These are phyloP conservation scores for Saturnispora dispora DNA, from an alignment of 805 yeast genomes.

Conservation along the genomic window DNA sequence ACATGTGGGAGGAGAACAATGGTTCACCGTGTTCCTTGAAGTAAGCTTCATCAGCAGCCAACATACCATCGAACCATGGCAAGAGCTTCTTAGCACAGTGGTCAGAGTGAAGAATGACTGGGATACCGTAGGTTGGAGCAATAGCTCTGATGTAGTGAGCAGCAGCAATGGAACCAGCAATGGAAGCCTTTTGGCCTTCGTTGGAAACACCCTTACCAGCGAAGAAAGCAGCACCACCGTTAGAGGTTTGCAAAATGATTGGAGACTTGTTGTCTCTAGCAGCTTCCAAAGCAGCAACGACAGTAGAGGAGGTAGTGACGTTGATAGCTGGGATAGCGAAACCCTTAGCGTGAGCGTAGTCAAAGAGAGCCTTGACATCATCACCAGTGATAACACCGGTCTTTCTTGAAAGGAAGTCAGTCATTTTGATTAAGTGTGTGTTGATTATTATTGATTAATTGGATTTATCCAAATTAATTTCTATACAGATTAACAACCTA, in stretches of 20 bases:
- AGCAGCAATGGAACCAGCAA: conserved; percentile 92
- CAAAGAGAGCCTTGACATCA: conserved; percentile 79
- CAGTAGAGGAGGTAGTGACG: conserved; percentile 96
- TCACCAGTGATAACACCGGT: conserved; percentile 99
- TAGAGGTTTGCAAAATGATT: conserved; percentile 92
- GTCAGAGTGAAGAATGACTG: conserved; percentile 95
- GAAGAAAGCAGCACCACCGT: conserved; percentile 99
- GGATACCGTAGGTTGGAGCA: conserved; percentile 95
- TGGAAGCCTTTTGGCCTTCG: conserved; percentile 88
- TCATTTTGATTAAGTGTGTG: conserved; percentile 7
- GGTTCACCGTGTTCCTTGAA: conserved; percentile 85
- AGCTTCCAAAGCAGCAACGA: conserved; percentile 92
- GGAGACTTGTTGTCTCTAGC: conserved; percentile 93
- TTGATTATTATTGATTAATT: not conserved
- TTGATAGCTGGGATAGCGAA: conserved; percentile 98
- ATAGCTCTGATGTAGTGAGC: conserved; percentile 95
- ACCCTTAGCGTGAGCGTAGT: conserved; percentile 85
- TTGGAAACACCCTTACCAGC: conserved; percentile 99
- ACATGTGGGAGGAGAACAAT: conserved; percentile 97
- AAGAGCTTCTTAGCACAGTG: conserved; percentile 98
- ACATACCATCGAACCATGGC: conserved; percentile 99
- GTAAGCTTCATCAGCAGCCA: conserved; percentile 92
- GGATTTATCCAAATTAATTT: not conserved
- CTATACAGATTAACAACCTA: not conserved
- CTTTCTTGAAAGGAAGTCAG: conserved; percentile 76